Percentiles rank a stretch among this genome's conserved stretches.
phyloP scores from a whole-genome alignment of 148 eudicot genomes.

The Rhododendron molle region DNA sequence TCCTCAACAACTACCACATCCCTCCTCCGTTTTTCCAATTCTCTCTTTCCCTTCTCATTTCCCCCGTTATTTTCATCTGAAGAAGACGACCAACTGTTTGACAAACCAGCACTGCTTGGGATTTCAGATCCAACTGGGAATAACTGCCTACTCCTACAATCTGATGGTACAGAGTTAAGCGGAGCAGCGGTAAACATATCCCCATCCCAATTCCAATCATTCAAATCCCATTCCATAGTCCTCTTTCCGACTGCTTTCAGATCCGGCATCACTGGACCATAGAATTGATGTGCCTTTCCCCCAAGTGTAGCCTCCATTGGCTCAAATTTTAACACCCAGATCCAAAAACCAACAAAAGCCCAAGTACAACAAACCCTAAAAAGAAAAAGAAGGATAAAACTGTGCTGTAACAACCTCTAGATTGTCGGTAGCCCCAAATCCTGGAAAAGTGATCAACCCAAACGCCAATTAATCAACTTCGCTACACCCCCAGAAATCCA shows the following conservation, averaged over 20 bases:
- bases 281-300: constrained; percentile 40
- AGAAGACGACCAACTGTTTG: constrained; percentile 34
- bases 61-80: constrained; percentile 25
- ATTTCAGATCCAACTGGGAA: constrained; percentile 42
- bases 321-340: background rate
- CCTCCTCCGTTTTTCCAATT: constrained; percentile 54
- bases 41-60: constrained; percentile 45
- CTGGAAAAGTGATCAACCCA: background rate
- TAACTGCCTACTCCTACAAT: constrained; percentile 57
- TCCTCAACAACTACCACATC: constrained; percentile 37
- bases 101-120: constrained; percentile 18
- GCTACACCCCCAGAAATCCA: constrained; percentile 28
- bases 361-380: background rate
- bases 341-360: constrained; percentile 1
- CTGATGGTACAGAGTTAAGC: constrained; percentile 38
- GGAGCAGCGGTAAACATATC: constrained; percentile 61
- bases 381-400: background rate
- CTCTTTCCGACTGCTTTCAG: constrained; percentile 56
- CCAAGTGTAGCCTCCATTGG: constrained; percentile 56
- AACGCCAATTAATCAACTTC: constrained; percentile 23
- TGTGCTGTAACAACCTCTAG: background rate
- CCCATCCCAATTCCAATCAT: constrained; percentile 96
- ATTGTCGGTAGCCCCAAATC: constrained; percentile 5
- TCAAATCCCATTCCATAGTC: constrained; percentile 84
- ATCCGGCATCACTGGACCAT: constrained; percentile 45